These are phyloP conservation scores for Castanospermum australe DNA, from an alignment of 306 rosid genomes.

Conservation along the genomic window DNA sequence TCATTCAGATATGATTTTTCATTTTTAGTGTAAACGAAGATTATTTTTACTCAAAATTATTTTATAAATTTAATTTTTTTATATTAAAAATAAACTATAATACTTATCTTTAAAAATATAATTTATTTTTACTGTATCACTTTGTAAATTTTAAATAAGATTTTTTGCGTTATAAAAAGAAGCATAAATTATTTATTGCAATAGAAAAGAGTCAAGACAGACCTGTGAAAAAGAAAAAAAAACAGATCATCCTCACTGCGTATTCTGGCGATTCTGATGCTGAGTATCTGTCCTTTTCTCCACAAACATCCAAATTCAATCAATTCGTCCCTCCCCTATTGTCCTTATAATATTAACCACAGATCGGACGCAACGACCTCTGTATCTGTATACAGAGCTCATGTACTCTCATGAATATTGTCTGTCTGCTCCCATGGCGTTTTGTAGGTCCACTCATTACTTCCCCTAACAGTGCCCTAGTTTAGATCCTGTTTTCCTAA, in stretches of 20 bases:
- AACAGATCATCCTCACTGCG: background rate
- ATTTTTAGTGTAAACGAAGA: no score
- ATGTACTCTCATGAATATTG: background rate
- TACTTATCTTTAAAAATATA: no score
- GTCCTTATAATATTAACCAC: slow-evolving; percentile 20
- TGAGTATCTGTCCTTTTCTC: slow-evolving; percentile 2
- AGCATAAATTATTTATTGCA: no score
- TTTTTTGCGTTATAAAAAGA: no score
- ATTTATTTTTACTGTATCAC: no score
- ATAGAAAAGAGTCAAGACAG: background rate
- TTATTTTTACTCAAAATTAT: no score
- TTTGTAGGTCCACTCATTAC: slow-evolving; percentile 5
- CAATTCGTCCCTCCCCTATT: background rate
- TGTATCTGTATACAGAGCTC: background rate
- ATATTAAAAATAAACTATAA: no score
- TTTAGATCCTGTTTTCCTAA: background rate
- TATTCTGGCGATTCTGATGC: background rate
- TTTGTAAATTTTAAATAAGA: no score
- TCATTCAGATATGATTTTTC: no score
- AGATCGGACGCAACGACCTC: slow-evolving; percentile 13
- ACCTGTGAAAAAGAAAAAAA: background rate
- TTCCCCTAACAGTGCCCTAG: background rate
- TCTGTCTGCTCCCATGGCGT: background rate
- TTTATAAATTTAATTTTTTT: no score
- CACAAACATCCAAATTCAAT: slow-evolving; percentile 25